phyloP scores from a whole-genome alignment of 805 yeast species.

The Candida ortonii region DNA sequence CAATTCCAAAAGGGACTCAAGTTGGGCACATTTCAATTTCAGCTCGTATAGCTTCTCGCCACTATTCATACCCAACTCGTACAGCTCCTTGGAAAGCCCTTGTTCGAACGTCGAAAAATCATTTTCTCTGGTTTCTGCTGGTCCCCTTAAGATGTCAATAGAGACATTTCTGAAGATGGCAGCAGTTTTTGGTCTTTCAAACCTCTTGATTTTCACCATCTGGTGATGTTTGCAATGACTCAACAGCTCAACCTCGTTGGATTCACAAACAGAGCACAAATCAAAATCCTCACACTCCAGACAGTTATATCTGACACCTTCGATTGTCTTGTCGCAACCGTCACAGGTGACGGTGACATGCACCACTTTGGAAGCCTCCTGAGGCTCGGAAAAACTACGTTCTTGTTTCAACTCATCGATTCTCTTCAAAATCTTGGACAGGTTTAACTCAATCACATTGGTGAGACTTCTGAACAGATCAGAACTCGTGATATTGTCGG shows the following conservation, averaged over 20 bases:
- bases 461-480: constrained; percentile 22
- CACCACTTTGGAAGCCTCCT: constrained; percentile 2
- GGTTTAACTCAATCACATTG: constrained; percentile 19
- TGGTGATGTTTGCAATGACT: constrained; percentile 26
- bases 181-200: constrained; percentile 14
- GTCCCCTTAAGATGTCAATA: constrained; percentile 1
- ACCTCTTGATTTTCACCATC: constrained; percentile 25
- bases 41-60: constrained; percentile 10
- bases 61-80: constrained; percentile 6
- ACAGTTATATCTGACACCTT: constrained; percentile 50
- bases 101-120: constrained; percentile 2
- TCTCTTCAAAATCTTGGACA: constrained; percentile 16
- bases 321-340: constrained; percentile 27
- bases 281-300: constrained; percentile 52
- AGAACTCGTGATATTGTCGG: constrained; percentile 22
- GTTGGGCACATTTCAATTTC: constrained; percentile 9
- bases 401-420: constrained; percentile 19
- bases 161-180: constrained; percentile 1
- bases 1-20: constrained; percentile 15
- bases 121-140: neutral
- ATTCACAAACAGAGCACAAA: constrained; percentile 45
- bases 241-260: constrained; percentile 11
- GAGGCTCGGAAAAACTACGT: neutral
- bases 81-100: constrained; percentile 6
- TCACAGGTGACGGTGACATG: constrained; percentile 31